A percentile compares a stretch with the other conserved stretches of the same genome.
Evolutionary conservation across 352 stramenopile species (phyloP).

Genomic region (Achlya hypogyna): DNA sequence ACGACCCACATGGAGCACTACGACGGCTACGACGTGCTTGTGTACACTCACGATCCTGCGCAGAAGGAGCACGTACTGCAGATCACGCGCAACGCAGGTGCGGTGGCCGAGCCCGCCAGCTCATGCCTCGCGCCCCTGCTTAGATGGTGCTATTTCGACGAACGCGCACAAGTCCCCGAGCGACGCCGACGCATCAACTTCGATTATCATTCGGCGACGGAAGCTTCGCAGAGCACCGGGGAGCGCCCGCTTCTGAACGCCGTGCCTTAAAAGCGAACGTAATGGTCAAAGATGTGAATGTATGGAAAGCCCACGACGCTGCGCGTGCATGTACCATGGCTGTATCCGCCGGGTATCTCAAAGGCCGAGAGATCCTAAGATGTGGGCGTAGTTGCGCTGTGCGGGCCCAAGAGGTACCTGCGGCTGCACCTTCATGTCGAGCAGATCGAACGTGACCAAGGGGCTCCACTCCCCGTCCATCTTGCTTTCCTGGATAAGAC

Average conservation of each 20-base stretch:
- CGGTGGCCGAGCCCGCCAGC: too few species aligned
- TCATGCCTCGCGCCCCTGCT: not conserved
- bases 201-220: not conserved
- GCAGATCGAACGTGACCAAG: constrained; percentile 54
- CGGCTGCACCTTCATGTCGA: constrained; percentile 38
- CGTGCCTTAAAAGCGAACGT: constrained; percentile 43
- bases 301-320: constrained; percentile 63
- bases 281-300: constrained; percentile 71
- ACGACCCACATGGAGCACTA: constrained; percentile 25
- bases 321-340: constrained; percentile 41
- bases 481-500: constrained; percentile 51
- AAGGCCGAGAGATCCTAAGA: constrained; percentile 26
- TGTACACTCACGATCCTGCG: constrained; percentile 29
- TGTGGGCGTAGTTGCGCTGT: not conserved
- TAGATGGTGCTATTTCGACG: constrained; percentile 2
- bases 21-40: constrained; percentile 34
- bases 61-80: constrained; percentile 28
- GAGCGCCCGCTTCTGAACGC: not conserved
- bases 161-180: not conserved
- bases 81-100: constrained; percentile 16
- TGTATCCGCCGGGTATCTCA: constrained; percentile 47
- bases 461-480: constrained; percentile 36
- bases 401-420: too few species aligned
- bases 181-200: not conserved
- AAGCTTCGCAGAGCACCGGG: not conserved